These are phyloP conservation scores for Mentha longifolia DNA, from an alignment of 257 asterid genomes.

Conservation along the genomic window DNA sequence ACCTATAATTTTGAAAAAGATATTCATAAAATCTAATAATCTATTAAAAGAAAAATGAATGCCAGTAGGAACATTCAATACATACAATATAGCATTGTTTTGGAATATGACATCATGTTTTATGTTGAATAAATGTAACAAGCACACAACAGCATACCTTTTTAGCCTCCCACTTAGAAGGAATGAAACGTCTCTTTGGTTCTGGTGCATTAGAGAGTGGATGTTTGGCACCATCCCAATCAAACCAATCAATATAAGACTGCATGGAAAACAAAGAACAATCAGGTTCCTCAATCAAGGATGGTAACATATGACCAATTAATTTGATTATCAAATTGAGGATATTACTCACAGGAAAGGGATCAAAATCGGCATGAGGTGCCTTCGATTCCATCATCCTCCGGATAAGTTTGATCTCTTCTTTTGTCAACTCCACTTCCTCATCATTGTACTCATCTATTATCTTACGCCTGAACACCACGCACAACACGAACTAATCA, in stretches of 20 bases:
- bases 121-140: slow-evolving; percentile 9
- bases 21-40: neutral
- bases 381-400: slow-evolving; percentile 85
- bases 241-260: slow-evolving; percentile 89
- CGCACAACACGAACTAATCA: slow-evolving; percentile 15
- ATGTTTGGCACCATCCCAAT: slow-evolving; percentile 76
- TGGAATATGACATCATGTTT: neutral
- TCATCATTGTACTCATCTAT: slow-evolving; percentile 88
- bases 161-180: slow-evolving; percentile 92
- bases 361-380: slow-evolving; percentile 93
- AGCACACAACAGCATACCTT: slow-evolving; percentile 49
- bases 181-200: slow-evolving; percentile 97
- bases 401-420: slow-evolving; percentile 61
- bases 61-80: slow-evolving; percentile 7
- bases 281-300: slow-evolving; percentile 23
- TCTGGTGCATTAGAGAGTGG: slow-evolving; percentile 94
- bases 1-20: slow-evolving; percentile 54
- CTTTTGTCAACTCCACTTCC: slow-evolving; percentile 83
- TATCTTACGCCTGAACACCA: slow-evolving; percentile 83
- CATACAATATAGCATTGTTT: neutral
- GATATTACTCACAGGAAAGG: slow-evolving; percentile 70
- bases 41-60: neutral
- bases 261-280: slow-evolving; percentile 44
- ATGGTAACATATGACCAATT: slow-evolving; percentile 6
- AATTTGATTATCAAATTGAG: slow-evolving; percentile 6